Percentiles rank a stretch among this genome's conserved stretches.
These are phyloP conservation scores for Isatis tinctoria DNA, from an alignment of 345 rosid genomes.

Conservation along the genomic window DNA sequence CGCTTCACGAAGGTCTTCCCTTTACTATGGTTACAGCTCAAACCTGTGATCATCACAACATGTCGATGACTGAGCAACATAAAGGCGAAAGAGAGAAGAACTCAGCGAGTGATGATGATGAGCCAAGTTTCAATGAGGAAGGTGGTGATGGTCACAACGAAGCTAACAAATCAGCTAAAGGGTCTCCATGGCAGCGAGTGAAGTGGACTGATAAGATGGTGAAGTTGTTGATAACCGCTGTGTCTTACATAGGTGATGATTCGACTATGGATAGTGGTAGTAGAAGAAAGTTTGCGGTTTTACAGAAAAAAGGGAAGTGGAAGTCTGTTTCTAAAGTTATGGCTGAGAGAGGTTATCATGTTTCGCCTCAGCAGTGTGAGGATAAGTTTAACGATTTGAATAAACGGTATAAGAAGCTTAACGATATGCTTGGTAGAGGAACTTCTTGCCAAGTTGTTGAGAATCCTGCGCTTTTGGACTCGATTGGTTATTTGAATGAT, in stretches of 20 bases:
- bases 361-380: slow-evolving; percentile 95
- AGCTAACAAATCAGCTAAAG: slow-evolving; percentile 50
- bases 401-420: slow-evolving; percentile 87
- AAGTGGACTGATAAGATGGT: slow-evolving; percentile 98
- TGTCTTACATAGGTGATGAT: slow-evolving; percentile 84
- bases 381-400: slow-evolving; percentile 94
- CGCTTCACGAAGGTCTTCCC: slow-evolving; percentile 60
- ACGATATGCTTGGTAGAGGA: slow-evolving; percentile 93
- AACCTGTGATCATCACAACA: slow-evolving; percentile 47
- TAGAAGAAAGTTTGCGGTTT: slow-evolving; percentile 65
- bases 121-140: slow-evolving; percentile 71
- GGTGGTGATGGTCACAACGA: slow-evolving; percentile 59
- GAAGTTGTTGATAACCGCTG: slow-evolving; percentile 81
- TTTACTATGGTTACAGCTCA: slow-evolving; percentile 64
- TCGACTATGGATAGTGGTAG: slow-evolving; percentile 44
- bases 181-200: slow-evolving; percentile 85
- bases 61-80: slow-evolving; percentile 41
- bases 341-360: slow-evolving; percentile 81
- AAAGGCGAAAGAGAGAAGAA: slow-evolving; percentile 62
- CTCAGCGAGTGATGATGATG: slow-evolving; percentile 80
- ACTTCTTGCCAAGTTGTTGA: slow-evolving; percentile 91
- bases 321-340: slow-evolving; percentile 80
- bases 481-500: slow-evolving; percentile 60
- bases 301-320: slow-evolving; percentile 95
- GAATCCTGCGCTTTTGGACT: slow-evolving; percentile 72